phyloP scores from a whole-genome alignment of 1,284 basidiomycete species.

The Golubevia sp. region DNA sequence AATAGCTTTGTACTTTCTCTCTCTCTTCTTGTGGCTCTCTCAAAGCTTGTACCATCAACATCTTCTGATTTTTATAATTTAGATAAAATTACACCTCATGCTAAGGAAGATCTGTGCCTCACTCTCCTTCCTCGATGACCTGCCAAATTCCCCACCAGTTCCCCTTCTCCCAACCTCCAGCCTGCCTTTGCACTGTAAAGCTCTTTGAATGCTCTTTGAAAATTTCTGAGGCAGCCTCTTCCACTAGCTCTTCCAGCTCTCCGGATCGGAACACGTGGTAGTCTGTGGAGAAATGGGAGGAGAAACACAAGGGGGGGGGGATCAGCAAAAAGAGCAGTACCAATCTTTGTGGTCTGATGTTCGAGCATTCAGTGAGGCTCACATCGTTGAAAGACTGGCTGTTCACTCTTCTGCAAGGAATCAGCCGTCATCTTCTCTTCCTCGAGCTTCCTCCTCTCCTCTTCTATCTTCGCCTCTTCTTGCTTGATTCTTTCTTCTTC shows the following conservation, averaged over 20 bases:
- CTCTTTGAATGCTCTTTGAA: not conserved
- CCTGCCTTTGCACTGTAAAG: slow-evolving; percentile 15
- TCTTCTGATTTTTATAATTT: too few species aligned
- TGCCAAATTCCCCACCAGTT: slow-evolving; percentile 61
- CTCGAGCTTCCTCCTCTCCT: not conserved
- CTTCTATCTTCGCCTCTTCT: slow-evolving; percentile 4
- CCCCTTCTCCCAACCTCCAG: slow-evolving; percentile 54
- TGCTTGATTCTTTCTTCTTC: not conserved
- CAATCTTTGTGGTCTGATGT: not conserved
- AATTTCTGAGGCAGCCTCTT: slow-evolving; percentile 26
- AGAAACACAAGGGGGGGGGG: not conserved
- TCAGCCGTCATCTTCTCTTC: not conserved
- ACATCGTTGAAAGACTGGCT: slow-evolving; percentile 46
- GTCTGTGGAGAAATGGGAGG: slow-evolving; percentile 13
- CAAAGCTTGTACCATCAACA: too few species aligned
- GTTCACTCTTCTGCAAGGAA: slow-evolving; percentile 1
- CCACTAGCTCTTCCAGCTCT: slow-evolving; percentile 51
- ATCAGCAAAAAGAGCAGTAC: not conserved
- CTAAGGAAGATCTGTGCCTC: not conserved
- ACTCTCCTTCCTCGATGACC: slow-evolving; percentile 12
- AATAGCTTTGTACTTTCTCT: too few species aligned
- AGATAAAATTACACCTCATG: too few species aligned
- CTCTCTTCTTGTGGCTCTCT: too few species aligned
- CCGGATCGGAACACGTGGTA: slow-evolving; percentile 53
- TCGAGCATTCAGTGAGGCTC: slow-evolving; percentile 1